These are phyloP conservation scores for Fusarium torreyae DNA, from an alignment of 2,329 filamentous ascomycete genomes.

Conservation along the genomic window DNA sequence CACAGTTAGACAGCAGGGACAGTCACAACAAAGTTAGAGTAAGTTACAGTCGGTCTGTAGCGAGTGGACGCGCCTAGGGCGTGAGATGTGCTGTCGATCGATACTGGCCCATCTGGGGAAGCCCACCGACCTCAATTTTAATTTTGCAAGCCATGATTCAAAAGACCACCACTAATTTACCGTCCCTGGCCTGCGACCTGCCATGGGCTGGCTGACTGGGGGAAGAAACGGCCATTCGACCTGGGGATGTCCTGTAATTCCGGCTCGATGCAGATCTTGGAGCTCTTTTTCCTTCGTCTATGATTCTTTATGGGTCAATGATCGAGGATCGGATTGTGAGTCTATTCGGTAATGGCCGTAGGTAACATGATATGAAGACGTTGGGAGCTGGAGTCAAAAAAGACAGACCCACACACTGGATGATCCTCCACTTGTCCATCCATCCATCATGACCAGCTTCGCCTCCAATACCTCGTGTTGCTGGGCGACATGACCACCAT, in stretches of 20 bases:
- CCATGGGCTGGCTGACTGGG: slow-evolving; percentile 39
- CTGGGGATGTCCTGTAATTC: slow-evolving; percentile 43
- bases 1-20: slow-evolving; percentile 19
- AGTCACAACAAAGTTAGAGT: slow-evolving; percentile 10
- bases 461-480: slow-evolving; percentile 48
- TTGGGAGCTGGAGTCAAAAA: slow-evolving; percentile 25
- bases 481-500: slow-evolving; percentile 30
- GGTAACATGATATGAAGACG: slow-evolving; percentile 28
- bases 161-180: slow-evolving; percentile 48
- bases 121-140: slow-evolving; percentile 51
- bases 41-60: slow-evolving; percentile 31
- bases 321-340: slow-evolving; percentile 19
- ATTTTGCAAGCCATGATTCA: slow-evolving; percentile 52
- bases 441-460: slow-evolving; percentile 43
- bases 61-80: slow-evolving; percentile 32
- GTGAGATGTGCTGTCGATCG: slow-evolving; percentile 43
- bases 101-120: slow-evolving; percentile 50
- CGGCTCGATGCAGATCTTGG: slow-evolving; percentile 45
- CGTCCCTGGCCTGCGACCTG: slow-evolving; percentile 34
- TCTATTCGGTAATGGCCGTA: slow-evolving; percentile 10
- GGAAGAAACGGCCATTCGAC: slow-evolving; percentile 27
- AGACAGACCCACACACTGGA: slow-evolving; percentile 28
- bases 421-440: slow-evolving; percentile 35
- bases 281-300: slow-evolving; percentile 9
- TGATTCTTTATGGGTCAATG: slow-evolving; percentile 16